These are phyloP conservation scores for Parietaria judaica DNA, from an alignment of 306 rosid species.

Conservation along the genomic window DNA sequence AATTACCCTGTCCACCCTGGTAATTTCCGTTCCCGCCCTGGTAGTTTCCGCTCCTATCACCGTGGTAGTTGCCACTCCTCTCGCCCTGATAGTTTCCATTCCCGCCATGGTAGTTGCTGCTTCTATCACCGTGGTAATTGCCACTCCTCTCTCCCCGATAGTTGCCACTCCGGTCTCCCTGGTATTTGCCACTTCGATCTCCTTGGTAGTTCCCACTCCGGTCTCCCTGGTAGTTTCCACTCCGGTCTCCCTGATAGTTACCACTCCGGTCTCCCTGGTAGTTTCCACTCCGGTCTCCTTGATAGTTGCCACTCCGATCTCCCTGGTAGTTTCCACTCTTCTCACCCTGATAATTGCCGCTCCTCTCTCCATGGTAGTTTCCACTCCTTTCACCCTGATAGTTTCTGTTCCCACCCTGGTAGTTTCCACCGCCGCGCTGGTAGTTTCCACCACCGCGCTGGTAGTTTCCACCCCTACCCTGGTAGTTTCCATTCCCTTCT, in stretches of 20 bases:
- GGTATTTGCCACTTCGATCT: not conserved
- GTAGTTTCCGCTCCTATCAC: not conserved
- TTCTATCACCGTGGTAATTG: no score
- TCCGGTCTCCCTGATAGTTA: not conserved
- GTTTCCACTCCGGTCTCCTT: not conserved
- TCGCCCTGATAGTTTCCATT: conserved; percentile 25
- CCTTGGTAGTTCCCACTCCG: not conserved
- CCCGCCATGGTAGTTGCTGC: not conserved
- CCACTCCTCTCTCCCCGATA: not conserved
- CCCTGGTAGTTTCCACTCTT: not conserved
- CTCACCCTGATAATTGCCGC: not conserved
- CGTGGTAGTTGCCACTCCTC: conserved; percentile 25
- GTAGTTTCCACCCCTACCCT: conserved; percentile 30
- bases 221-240: not conserved
- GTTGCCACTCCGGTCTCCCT: not conserved
- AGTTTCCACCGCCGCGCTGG: conserved; percentile 1
- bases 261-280: not conserved
- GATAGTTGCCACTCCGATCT: not conserved
- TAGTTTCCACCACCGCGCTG: conserved; percentile 24
- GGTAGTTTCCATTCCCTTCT: conserved; percentile 19
- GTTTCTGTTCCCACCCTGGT: not conserved
- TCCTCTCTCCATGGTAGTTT: no score
- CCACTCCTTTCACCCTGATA: not conserved
- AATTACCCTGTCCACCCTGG: conserved; percentile 24
- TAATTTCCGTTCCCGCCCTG: conserved; percentile 1